These are phyloP conservation scores for Rubia tinctorum DNA, from an alignment of 305 asterid genomes.

Conservation along the genomic window DNA sequence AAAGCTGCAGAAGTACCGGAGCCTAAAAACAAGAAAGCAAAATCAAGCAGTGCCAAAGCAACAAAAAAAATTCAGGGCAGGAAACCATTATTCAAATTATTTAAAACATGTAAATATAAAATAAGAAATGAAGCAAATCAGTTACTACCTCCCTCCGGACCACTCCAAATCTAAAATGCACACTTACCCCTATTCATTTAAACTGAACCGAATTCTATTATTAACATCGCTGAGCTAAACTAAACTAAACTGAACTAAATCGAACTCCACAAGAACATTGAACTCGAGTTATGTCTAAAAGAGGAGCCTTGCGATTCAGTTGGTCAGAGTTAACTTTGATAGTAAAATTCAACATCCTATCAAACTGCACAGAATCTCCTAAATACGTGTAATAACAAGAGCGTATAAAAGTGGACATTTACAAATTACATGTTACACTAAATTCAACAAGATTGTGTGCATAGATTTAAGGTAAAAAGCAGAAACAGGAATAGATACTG, in stretches of 20 bases:
- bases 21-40: conserved; percentile 39
- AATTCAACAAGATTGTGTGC: no score
- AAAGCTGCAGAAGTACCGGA: conserved; percentile 71
- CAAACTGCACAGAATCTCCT: not conserved
- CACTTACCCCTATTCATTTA: not conserved
- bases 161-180: not conserved
- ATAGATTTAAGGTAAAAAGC: not conserved
- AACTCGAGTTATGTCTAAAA: not conserved
- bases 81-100: not conserved
- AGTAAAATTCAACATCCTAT: not conserved
- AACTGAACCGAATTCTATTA: not conserved
- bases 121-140: not conserved
- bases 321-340: not conserved
- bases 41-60: conserved; percentile 6
- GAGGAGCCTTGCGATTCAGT: not conserved
- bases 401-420: not conserved
- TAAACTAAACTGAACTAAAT: not conserved
- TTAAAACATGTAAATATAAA: not conserved
- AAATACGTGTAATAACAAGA: not conserved
- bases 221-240: not conserved
- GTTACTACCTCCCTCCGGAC: not conserved
- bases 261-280: not conserved
- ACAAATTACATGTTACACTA: not conserved
- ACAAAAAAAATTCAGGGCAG: not conserved
- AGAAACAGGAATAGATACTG: not conserved